Percentiles rank a stretch among this genome's conserved stretches.
Conservation (phyloP, 129 eudicot species). For the Arctium minus region DNA sequence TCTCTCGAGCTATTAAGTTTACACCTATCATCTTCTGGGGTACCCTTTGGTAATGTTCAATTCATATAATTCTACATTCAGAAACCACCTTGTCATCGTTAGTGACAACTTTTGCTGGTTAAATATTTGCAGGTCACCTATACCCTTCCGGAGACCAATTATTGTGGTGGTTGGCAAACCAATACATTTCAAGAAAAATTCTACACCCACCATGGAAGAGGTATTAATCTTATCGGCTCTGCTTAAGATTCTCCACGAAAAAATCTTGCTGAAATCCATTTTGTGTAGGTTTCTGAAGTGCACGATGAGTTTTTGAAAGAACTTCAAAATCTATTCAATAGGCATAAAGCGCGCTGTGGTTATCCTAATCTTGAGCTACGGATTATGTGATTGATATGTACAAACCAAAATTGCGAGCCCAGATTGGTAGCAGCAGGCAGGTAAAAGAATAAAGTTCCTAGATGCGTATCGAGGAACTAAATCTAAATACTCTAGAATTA, state of each 20-base stretch:
- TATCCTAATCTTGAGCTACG: conserved; percentile 53
- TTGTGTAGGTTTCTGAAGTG: conserved; percentile 58
- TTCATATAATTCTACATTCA: not conserved
- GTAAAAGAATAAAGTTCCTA: not conserved
- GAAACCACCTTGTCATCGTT: not conserved
- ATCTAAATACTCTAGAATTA: not conserved
- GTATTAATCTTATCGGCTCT: conserved; percentile 28
- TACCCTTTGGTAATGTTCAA: conserved; percentile 59
- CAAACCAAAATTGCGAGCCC: not conserved
- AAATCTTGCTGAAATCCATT: not conserved
- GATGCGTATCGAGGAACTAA: not conserved
- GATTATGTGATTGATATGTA: conserved; percentile 30
- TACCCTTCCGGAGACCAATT: conserved; percentile 70
- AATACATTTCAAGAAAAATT: conserved; percentile 53
- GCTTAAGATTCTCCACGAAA: not conserved
- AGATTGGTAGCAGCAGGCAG: not conserved
- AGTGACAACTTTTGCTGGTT: not conserved
- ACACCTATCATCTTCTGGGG: conserved; percentile 91
- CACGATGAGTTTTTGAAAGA: conserved; percentile 68
- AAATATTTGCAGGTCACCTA: conserved; percentile 58
- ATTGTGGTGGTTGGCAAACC: conserved; percentile 94
- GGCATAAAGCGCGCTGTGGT: conserved; percentile 67
- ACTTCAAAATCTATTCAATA: conserved; percentile 57
- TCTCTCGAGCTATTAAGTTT: conserved; percentile 74
- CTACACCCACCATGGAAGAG: conserved; percentile 76